phyloP scores from a whole-genome alignment of 139 green algal genomes.

The Mychonastes homosphaera region DNA sequence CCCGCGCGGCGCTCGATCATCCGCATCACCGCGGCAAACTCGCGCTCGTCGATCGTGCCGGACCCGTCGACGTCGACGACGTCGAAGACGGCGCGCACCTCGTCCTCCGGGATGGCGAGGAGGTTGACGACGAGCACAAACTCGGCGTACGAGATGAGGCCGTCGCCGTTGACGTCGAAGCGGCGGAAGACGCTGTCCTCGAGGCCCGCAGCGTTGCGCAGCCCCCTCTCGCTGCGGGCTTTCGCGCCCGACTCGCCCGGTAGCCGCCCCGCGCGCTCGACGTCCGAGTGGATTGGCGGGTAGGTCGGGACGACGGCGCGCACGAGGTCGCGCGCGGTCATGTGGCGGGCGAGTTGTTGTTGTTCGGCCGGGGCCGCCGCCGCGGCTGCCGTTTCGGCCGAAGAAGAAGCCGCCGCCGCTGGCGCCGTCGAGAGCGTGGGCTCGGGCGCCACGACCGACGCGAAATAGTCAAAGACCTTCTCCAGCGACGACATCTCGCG shows the following conservation, averaged over 20 bases:
- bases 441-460: constrained; percentile 9
- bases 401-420: no score
- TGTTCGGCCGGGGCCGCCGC: no score
- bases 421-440: no score
- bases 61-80: constrained; percentile 56
- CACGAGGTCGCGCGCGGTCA: constrained; percentile 14
- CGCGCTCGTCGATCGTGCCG: constrained; percentile 26
- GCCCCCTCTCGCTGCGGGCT: neutral
- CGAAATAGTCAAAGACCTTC: constrained; percentile 82
- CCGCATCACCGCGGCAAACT: constrained; percentile 14
- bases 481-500: constrained; percentile 57
- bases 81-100: constrained; percentile 47
- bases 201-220: neutral
- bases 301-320: constrained; percentile 58
- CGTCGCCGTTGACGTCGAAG: constrained; percentile 61
- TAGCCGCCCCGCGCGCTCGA: constrained; percentile 49
- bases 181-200: constrained; percentile 32
- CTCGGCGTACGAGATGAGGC: constrained; percentile 57
- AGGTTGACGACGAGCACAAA: constrained; percentile 61
- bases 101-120: constrained; percentile 42
- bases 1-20: no score
- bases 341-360: no score
- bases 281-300: constrained; percentile 37
- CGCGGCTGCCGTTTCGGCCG: no score
- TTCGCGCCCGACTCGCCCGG: constrained; percentile 28